These are phyloP conservation scores for Barnettozyma sucrosica DNA, from an alignment of 805 yeast genomes.

Conservation along the genomic window DNA sequence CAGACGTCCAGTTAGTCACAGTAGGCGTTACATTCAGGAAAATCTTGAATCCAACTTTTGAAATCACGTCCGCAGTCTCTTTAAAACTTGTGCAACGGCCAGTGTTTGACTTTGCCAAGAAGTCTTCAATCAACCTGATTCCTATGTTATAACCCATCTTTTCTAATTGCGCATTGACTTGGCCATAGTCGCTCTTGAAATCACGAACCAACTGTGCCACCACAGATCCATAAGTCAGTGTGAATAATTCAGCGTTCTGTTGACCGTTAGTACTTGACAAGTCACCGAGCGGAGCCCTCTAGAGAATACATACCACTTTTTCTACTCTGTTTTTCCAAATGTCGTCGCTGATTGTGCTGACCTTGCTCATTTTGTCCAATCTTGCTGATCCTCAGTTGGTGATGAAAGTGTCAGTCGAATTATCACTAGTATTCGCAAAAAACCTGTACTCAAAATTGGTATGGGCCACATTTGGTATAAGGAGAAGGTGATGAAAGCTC, in stretches of 20 bases:
- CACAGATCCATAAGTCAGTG: conserved; percentile 91
- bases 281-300: background rate
- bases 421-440: too few relatives aligned
- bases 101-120: conserved; percentile 80
- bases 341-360: conserved; percentile 67
- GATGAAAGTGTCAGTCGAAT: background rate
- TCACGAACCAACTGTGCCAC: conserved; percentile 90
- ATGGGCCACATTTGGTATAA: background rate
- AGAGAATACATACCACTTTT: conserved; percentile 57
- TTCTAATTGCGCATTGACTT: conserved; percentile 79
- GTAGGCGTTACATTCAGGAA: conserved; percentile 79
- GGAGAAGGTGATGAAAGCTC: too few relatives aligned
- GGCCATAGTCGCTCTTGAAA: conserved; percentile 62
- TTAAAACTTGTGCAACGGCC: conserved; percentile 74
- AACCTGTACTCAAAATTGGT: background rate
- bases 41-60: conserved; percentile 85
- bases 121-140: conserved; percentile 83
- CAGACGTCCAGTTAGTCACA: conserved; percentile 69
- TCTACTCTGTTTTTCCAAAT: conserved; percentile 86
- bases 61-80: conserved; percentile 82
- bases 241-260: conserved; percentile 84
- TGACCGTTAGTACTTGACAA: background rate
- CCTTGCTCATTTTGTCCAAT: conserved; percentile 30
- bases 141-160: conserved; percentile 97
- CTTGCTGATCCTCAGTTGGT: background rate